These are phyloP conservation scores for Debaryomyces castellii DNA, from an alignment of 805 yeast species.

Conservation along the genomic window DNA sequence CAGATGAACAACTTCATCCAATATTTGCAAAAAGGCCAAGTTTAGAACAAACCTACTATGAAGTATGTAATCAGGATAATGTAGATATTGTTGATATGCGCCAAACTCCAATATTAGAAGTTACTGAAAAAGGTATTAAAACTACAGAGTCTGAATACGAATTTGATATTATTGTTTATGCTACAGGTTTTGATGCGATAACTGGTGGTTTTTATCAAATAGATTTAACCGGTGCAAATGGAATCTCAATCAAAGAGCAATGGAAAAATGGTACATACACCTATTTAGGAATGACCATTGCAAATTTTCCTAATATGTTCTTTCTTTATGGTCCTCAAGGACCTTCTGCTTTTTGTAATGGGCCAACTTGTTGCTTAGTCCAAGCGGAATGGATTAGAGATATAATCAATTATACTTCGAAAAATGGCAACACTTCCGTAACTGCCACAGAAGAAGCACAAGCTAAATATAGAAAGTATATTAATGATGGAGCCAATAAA, in stretches of 20 bases:
- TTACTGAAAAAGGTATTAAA: constrained; percentile 14
- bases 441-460: constrained; percentile 17
- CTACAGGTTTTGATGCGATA: constrained; percentile 19
- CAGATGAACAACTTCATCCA: constrained; percentile 15
- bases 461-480: constrained; percentile 12
- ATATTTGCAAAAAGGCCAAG: constrained; percentile 18
- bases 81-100: constrained; percentile 20
- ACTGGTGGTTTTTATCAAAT: constrained; percentile 15
- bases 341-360: constrained; percentile 28
- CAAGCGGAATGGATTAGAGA: constrained; percentile 13
- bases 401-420: constrained; percentile 8
- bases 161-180: constrained; percentile 14
- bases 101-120: constrained; percentile 7
- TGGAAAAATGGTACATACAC: constrained; percentile 19
- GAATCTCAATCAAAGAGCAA: constrained; percentile 11
- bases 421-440: constrained; percentile 8
- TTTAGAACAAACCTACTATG: constrained; percentile 17
- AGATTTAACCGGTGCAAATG: constrained; percentile 2
- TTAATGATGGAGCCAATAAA: constrained; percentile 13
- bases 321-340: constrained; percentile 29
- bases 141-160: constrained; percentile 10
- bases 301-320: constrained; percentile 27
- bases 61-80: constrained; percentile 12
- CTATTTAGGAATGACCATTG: constrained; percentile 21
- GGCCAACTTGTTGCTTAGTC: constrained; percentile 22